Evolutionary conservation across 148 eudicot genomes (phyloP).

Genomic region (Mesembryanthemum crystallinum): DNA sequence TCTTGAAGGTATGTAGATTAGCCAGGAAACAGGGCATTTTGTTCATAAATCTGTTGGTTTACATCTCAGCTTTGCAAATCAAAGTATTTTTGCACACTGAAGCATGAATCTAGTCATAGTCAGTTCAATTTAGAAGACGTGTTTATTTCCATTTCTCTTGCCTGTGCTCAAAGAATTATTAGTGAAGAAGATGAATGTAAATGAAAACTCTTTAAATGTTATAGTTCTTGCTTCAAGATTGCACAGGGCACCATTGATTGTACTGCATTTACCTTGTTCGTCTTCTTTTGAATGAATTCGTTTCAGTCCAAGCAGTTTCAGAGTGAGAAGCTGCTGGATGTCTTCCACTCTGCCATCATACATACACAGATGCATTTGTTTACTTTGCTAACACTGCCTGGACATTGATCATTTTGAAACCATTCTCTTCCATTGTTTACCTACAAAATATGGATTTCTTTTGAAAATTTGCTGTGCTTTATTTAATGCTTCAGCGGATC

Average conservation of each 20-base stretch:
- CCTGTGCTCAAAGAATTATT: background rate
- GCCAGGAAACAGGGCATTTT: background rate
- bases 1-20: background rate
- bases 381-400: background rate
- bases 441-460: no score
- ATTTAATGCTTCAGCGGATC: no score
- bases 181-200: background rate
- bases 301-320: slow-evolving; percentile 1
- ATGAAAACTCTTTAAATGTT: background rate
- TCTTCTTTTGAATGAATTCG: background rate
- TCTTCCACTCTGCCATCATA: background rate
- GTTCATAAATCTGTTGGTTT: background rate
- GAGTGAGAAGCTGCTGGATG: background rate
- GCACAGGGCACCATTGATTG: background rate
- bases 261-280: background rate
- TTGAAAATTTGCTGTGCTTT: no score
- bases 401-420: background rate
- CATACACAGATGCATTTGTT: no score
- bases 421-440: no score
- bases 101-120: background rate
- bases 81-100: background rate
- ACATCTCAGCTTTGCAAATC: slow-evolving; percentile 1
- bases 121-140: background rate
- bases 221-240: background rate
- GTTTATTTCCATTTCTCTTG: background rate